Evolutionary conservation across 2,329 filamentous ascomycete species (phyloP), one percentile per base, ranked within the genome.

Genomic region (Fonsecaea pedrosoi): DNA sequence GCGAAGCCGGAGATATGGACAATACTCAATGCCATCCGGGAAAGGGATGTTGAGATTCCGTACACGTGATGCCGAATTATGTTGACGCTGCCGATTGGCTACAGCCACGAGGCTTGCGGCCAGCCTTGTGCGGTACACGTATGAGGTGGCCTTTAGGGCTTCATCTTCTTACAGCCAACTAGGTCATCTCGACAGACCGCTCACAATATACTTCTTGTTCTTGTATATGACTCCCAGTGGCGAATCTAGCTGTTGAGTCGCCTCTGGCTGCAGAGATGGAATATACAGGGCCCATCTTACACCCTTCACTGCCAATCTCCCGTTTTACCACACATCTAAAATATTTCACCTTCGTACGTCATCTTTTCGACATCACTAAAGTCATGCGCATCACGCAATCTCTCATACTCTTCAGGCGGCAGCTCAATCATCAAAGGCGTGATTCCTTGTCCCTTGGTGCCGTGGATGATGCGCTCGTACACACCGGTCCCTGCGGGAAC

Each of bases 341-440:
- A 65, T 32, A 62, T 54, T 40, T 65, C 63, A n/a, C 63, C 63
- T 13, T 65, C 63, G 54, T 65, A 65, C 13, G 63, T 65, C 63
- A 65, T 65, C 63, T 65, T 58, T 53, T 65, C 63, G 21, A 65
- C 63, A 56, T 65, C 63, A 10, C 63, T 65, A 18, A 65, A 65
- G 34, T 65, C 63, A 61, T 65, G 63, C 21, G 63, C 63, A 34
- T 65, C 58, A 13, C 63, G 38, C 32, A 65, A 53, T 21, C 35
- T 65, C 63, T 65, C 63, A 34, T 65, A 65, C 63, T 65, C 63
- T 21, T 65, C 63, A 3, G 38, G 58, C 3, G 37, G 37, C 55
- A 65, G 38, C 40, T 65, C 63, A 8, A 65, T 30, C 63, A 65
- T 65, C 58, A 65, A 35, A 18, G 63, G 57, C 21, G 63, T 65